Percentiles rank a stretch among this genome's conserved stretches.
phyloP scores from a whole-genome alignment of 2,329 filamentous ascomycete species.

The Fusarium sp. region DNA sequence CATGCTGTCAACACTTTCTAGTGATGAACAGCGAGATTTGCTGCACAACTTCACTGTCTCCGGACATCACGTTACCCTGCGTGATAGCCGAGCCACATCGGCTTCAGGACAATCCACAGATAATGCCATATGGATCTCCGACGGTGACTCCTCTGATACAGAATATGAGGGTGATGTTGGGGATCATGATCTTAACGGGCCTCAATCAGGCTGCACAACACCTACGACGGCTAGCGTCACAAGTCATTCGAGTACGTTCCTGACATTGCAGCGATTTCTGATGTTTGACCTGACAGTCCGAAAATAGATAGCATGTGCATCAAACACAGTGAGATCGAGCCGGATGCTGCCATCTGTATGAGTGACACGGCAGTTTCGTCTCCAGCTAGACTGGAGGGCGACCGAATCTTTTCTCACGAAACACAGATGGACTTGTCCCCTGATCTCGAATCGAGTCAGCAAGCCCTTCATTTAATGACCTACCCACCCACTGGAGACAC shows the following conservation, averaged over 20 bases:
- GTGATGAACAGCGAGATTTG: neutral
- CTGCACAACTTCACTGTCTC: neutral
- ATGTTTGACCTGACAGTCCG: neutral
- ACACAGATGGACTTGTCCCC: neutral
- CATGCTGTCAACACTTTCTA: neutral
- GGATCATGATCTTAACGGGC: neutral
- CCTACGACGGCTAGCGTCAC: neutral
- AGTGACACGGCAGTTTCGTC: slow-evolving; percentile 5
- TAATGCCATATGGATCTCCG: slow-evolving; percentile 1
- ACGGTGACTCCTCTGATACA: neutral
- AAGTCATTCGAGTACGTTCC: slow-evolving; percentile 9
- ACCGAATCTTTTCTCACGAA: neutral
- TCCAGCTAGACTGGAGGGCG: slow-evolving; percentile 2
- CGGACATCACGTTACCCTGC: neutral
- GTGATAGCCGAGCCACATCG: neutral
- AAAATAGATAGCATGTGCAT: slow-evolving; percentile 14
- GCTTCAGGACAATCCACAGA: neutral
- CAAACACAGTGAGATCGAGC: slow-evolving; percentile 14
- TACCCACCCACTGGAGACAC: neutral
- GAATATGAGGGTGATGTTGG: slow-evolving; percentile 1
- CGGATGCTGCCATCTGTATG: slow-evolving; percentile 1
- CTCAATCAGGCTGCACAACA: neutral
- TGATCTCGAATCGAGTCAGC: slow-evolving; percentile 2
- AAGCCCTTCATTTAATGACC: neutral
- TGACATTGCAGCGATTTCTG: neutral